Conservation (phyloP, 2,329 filamentous ascomycete genomes). For the Colletotrichum higginsianum region DNA sequence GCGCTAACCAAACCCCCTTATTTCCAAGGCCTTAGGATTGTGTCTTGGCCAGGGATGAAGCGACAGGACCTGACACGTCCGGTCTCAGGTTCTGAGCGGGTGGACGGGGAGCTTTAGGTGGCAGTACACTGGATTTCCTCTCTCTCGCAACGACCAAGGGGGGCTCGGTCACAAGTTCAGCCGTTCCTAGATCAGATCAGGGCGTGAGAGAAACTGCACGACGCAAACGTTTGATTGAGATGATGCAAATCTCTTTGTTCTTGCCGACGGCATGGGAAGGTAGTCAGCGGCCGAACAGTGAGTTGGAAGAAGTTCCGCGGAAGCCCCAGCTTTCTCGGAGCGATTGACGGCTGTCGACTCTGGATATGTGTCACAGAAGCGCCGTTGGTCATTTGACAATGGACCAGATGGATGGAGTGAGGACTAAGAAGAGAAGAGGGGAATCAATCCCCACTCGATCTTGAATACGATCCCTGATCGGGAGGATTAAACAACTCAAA, state of each 20-base stretch:
- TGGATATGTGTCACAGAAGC: constrained; percentile 16
- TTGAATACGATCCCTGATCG: constrained; percentile 23
- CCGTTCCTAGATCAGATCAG: neutral
- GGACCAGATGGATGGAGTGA: neutral
- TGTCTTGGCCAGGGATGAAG: constrained; percentile 30
- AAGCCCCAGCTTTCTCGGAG: constrained; percentile 4
- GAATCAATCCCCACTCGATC: constrained; percentile 6
- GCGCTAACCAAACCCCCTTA: constrained; percentile 16
- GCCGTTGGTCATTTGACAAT: constrained; percentile 28
- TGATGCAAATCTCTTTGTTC: constrained; percentile 4
- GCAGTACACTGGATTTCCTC: constrained; percentile 21
- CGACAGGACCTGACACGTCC: constrained; percentile 29
- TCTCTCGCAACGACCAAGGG: neutral
- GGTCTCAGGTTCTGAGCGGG: constrained; percentile 33
- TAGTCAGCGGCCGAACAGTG: neutral
- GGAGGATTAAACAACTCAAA: constrained; percentile 34
- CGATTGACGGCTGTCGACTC: neutral
- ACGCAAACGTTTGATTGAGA: constrained; percentile 7
- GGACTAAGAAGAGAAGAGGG: neutral
- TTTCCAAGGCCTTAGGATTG: constrained; percentile 11
- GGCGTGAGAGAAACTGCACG: neutral
- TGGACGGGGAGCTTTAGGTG: constrained; percentile 23
- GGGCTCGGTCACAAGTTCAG: constrained; percentile 1
- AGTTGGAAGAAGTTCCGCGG: neutral
- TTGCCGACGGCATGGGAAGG: constrained; percentile 16